Base-by-base conservation (phyloP, 768 basidiomycete genomes). In the Boletus eberwhitei region DNA sequence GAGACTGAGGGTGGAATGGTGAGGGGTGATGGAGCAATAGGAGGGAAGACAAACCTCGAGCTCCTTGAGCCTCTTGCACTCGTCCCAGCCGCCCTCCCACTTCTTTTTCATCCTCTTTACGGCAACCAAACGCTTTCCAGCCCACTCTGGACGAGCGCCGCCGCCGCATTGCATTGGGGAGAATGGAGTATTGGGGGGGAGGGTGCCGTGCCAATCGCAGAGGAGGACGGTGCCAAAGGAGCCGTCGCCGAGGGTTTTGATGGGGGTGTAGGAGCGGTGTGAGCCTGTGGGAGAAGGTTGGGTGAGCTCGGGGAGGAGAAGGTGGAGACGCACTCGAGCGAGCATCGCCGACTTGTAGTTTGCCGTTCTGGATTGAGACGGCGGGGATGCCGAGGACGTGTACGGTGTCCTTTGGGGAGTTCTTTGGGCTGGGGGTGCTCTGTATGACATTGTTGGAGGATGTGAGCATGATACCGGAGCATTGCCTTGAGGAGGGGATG, bases 201-300 rank as follows among this genome's bases (percentile, higher is more conserved):
- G 78, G 58, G 90, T 85, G 67, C 91, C 92, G 79, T 97, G 93
- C 96, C 96, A 99, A 80, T 99, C 97, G 73, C 95, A 97, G 63
- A 99, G 82, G 86, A 91, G 93, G 60, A 99, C 97, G 4, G 94
- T 98, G 48, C 97, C 97, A 68, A 99, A 98, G 7, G 96, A 98
- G 52, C 97, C 97, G 71, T 98, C 96, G 39, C 97, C 97, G 71
- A 99, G 84, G 58, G 90, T 88, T 77, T 98, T 98, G 79, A 98
- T 83, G 46, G 92, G 88, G 29, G 94, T 95, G 71, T 95, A 99
- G 19, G 88, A 87, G 64, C 94, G 87, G 54, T 83, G 84, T 17
- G 90, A 93, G 64, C 79, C 93, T 96, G 65, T 57, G 4, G 16
- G 61, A 45, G 42, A 38, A 57, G 61, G 58, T 42, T 29, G 37